Evolutionary conservation across 345 rosid genomes (phyloP).

Genomic region (Cardamine occulta): DNA sequence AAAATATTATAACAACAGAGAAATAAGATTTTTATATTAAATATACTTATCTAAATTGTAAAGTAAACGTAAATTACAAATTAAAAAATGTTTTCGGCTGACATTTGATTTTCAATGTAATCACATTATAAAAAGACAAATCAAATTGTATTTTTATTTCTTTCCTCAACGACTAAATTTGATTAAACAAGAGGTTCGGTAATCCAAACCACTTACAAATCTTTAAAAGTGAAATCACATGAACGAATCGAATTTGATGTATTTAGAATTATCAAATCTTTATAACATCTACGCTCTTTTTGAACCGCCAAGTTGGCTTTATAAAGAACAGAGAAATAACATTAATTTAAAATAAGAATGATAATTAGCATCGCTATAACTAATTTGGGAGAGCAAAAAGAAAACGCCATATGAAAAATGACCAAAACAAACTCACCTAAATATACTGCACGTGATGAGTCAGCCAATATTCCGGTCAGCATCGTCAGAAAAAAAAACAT

Average conservation of each 20-base stretch:
- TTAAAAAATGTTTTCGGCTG: not conserved
- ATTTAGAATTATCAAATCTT: not conserved
- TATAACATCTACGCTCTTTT: not conserved
- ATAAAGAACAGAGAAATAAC: not conserved
- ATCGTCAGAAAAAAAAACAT: conserved; percentile 25
- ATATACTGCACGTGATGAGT: conserved; percentile 49
- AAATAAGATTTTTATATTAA: no score
- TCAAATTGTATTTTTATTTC: not conserved
- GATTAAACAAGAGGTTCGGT: not conserved
- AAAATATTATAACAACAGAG: not conserved
- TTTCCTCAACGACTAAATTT: not conserved
- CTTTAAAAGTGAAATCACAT: not conserved
- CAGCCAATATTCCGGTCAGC: conserved; percentile 44
- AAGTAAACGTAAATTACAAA: not conserved
- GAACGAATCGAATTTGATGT: not conserved
- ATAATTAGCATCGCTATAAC: not conserved
- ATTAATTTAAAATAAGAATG: not conserved
- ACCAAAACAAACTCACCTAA: conserved; percentile 48
- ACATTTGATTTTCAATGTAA: not conserved
- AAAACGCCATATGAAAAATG: conserved; percentile 43
- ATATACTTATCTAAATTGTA: not conserved
- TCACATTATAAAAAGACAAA: not conserved
- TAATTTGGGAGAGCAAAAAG: conserved; percentile 30
- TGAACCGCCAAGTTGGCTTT: not conserved
- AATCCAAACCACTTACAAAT: not conserved